Base-by-base conservation (phyloP, 2,329 filamentous ascomycete genomes). In the Stylonectria norvegica region DNA sequence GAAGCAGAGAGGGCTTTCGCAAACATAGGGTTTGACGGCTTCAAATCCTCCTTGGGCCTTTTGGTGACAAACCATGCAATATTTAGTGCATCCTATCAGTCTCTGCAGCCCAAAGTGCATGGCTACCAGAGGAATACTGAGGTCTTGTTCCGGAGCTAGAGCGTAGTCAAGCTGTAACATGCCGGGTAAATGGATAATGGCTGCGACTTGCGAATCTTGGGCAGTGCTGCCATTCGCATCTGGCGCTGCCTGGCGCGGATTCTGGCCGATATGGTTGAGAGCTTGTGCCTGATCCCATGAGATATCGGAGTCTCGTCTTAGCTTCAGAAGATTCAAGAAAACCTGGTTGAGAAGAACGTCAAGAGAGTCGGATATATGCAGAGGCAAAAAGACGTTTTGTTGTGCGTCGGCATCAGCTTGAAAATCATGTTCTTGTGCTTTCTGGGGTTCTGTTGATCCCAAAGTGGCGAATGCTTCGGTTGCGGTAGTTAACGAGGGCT, bases 1-100 rank as follows among this genome's bases (percentile, higher is more conserved):
- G 4, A 95, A 69, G 56, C 90, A 96, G 3, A 96, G 71, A 2
- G 75, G 70, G 10, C 78, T 75, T 16, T 78, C 78, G 64, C 90
- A 96, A 31, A 95, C 88, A 45, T 85, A 88, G 3, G 86, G 86
- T 51, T 86, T 88, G 44, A 89, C 69, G 2, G 84, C 79, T 53
- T 83, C 79, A 25, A 91, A 81, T 0, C 78, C 75, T 2, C 72
- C 73, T 1, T 76, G 63, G 23, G 87, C 74, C 50, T 75, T 83
- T 50, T 77, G 76, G 61, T 94, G 86, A 56, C 90, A 96, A 17
- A 90, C 81, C 39, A 95, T 75, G 61, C 90, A 96, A 61, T 91
- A 95, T 38, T 93, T 82, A 0, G 86, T 89, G 60, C 88, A 95
- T 43, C 80, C 82, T 6, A 86, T 76, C 44, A 95, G 80, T 54